phyloP scores from a whole-genome alignment of 148 eudicot species.

The Rhododendron mucronatum region DNA sequence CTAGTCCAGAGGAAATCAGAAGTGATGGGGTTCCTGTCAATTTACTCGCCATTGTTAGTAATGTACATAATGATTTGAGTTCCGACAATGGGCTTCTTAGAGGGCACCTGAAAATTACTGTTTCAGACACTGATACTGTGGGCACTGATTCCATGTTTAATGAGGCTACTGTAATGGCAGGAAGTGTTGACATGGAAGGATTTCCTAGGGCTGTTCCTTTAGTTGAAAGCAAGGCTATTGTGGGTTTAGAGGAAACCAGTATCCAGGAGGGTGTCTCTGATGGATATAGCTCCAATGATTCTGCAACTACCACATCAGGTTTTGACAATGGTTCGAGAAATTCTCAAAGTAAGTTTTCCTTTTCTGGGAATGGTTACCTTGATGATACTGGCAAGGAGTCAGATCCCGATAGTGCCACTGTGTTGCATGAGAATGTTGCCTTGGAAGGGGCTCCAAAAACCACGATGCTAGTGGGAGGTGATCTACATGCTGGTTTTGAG shows the following conservation, averaged over 20 bases:
- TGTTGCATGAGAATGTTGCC: slow-evolving; percentile 13
- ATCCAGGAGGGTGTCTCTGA: slow-evolving; percentile 12
- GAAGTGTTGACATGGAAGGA: slow-evolving; percentile 21
- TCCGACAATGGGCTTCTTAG: slow-evolving; percentile 16
- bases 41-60: slow-evolving; percentile 4
- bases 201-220: slow-evolving; percentile 9
- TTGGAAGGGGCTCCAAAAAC: slow-evolving; percentile 19
- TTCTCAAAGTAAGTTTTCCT: slow-evolving; percentile 8
- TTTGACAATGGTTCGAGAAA: slow-evolving; percentile 13
- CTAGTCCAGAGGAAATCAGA: slow-evolving; percentile 10
- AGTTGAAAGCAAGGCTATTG: slow-evolving; percentile 1
- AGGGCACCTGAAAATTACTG: slow-evolving; percentile 14
- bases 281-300: slow-evolving; percentile 13
- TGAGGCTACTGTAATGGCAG: slow-evolving; percentile 18
- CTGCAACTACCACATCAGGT: slow-evolving; percentile 10
- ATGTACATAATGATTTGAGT: slow-evolving; percentile 16
- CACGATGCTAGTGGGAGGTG: slow-evolving; percentile 12
- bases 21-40: slow-evolving; percentile 5
- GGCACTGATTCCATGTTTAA: slow-evolving; percentile 12
- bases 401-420: slow-evolving; percentile 15
- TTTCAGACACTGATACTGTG: slow-evolving; percentile 5
- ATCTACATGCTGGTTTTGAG: slow-evolving; percentile 16
- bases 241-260: slow-evolving; percentile 14
- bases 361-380: slow-evolving; percentile 8
- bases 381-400: slow-evolving; percentile 25